Evolutionary conservation across 2,329 filamentous ascomycete species (phyloP).

Genomic region (Sporothrix phasma): DNA sequence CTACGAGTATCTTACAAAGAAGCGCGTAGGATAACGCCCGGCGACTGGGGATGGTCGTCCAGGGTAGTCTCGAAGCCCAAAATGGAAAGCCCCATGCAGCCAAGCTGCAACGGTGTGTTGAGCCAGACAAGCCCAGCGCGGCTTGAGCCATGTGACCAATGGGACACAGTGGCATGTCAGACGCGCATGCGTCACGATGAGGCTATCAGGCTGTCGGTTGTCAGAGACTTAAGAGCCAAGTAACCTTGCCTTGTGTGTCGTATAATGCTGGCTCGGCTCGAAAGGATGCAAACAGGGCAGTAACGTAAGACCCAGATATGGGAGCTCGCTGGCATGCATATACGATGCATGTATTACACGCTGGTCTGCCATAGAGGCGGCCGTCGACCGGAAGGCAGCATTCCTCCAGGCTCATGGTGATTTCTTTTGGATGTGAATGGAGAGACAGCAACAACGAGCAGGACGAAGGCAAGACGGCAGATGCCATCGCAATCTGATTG

Average conservation of each 20-base stretch:
- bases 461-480: not conserved
- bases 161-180: not conserved
- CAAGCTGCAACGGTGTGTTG: not conserved
- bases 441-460: not conserved
- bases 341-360: not conserved
- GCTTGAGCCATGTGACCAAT: not conserved
- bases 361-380: not conserved
- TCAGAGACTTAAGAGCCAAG: too few species aligned
- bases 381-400: not conserved
- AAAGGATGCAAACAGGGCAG: not conserved
- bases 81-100: not conserved
- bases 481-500: not conserved
- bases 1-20: not conserved
- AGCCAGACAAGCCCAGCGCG: not conserved
- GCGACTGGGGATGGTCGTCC: not conserved
- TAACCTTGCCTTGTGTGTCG: too few species aligned
- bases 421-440: not conserved
- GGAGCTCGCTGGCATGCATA: not conserved
- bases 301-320: not conserved
- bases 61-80: not conserved
- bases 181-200: not conserved
- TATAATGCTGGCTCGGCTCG: too few species aligned
- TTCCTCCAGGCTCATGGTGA: not conserved
- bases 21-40: not conserved
- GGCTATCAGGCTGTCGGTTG: not conserved